These are phyloP conservation scores for Poterioochromonas sp. DNA, from an alignment of 352 stramenopile genomes.

Conservation along the genomic window DNA sequence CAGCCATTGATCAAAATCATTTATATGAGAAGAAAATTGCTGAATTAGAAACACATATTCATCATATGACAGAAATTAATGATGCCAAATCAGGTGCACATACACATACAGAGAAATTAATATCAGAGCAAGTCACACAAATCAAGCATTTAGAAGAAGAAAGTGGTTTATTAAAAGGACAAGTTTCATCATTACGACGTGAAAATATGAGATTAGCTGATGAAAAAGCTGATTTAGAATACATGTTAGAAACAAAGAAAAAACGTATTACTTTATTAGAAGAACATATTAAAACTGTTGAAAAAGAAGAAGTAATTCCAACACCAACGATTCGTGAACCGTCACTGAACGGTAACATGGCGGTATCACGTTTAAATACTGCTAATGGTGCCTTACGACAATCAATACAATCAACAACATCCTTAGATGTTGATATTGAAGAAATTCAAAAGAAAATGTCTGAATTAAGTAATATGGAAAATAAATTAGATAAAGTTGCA, in stretches of 20 bases:
- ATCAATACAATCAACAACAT: neutral
- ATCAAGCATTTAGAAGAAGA: neutral
- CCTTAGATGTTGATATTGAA: neutral
- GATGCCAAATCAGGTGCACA: neutral
- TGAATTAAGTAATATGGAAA: neutral
- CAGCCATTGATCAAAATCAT: neutral
- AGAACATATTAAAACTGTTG: neutral
- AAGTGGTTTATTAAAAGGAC: neutral
- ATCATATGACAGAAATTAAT: neutral
- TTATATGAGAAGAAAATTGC: neutral
- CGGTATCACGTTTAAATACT: neutral
- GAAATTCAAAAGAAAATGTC: neutral
- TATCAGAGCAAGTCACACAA: neutral
- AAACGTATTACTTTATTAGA: neutral
- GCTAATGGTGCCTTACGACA: neutral
- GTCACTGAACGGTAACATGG: neutral
- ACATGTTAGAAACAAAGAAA: constrained; percentile 7
- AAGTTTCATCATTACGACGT: neutral
- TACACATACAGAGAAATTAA: neutral
- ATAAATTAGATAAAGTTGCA: neutral
- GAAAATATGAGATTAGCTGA: neutral
- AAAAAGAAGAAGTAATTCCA: neutral
- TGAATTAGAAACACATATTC: neutral
- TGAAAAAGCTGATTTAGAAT: neutral
- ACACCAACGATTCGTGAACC: too few relatives aligned